These are phyloP conservation scores for Acanthamoeba rhysodes DNA, from an alignment of 208 protist genomes.

Conservation along the genomic window DNA sequence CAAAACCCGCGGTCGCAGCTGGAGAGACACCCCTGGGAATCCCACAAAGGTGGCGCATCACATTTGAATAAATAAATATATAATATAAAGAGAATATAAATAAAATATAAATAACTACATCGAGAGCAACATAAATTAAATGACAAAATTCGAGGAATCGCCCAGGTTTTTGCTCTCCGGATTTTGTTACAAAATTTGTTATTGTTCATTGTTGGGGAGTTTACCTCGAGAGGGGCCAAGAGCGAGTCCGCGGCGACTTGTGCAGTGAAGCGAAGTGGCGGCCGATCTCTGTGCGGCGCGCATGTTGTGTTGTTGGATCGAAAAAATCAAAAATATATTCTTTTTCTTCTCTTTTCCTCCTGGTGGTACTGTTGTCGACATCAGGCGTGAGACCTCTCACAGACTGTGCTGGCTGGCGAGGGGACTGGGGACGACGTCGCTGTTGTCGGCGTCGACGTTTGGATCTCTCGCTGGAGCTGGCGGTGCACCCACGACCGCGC, in stretches of 20 bases:
- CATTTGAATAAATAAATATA: no score
- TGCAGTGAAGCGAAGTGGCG: neutral
- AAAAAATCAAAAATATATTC: neutral
- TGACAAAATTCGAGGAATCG: no score
- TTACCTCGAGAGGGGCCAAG: no score
- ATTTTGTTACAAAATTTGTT: no score
- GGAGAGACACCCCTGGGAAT: neutral
- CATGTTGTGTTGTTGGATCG: neutral
- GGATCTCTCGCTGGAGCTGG: slow-evolving; percentile 3
- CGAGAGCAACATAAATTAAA: no score
- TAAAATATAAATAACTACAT: no score
- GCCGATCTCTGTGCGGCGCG: neutral
- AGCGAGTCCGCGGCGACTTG: neutral
- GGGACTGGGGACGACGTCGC: neutral
- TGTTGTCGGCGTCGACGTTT: neutral
- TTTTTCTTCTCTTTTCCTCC: neutral
- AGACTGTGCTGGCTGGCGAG: neutral
- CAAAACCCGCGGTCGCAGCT: neutral
- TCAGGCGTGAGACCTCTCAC: no score
- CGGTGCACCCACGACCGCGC: neutral
- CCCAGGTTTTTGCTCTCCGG: neutral
- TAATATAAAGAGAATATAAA: no score
- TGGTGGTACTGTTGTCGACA: neutral
- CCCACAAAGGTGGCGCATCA: no score
- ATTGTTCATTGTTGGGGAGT: no score